Conservation (phyloP, 352 stramenopile species). For the Hyphochytrium catenoides region DNA sequence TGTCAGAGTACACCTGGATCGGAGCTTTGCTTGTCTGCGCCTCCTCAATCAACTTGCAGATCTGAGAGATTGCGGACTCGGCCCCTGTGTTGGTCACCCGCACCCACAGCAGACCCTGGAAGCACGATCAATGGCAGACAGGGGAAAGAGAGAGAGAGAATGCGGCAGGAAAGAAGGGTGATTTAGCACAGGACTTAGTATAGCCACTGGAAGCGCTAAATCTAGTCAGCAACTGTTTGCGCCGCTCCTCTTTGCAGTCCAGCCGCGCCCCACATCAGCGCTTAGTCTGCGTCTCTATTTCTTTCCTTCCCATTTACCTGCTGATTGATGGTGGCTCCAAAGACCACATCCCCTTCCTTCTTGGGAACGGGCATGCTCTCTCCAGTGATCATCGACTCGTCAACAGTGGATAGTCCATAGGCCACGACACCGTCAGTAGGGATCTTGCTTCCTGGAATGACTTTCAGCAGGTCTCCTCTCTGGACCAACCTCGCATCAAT, state of each 20-base stretch:
- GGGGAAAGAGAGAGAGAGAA: too few species aligned
- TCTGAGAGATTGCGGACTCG: constrained; percentile 36
- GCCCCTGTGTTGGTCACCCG: constrained; percentile 37
- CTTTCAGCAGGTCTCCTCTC: constrained; percentile 34
- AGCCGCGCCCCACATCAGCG: too few species aligned
- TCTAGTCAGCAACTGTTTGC: too few species aligned
- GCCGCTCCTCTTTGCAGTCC: too few species aligned
- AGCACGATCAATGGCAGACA: constrained; percentile 4
- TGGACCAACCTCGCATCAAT: constrained; percentile 60
- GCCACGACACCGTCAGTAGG: constrained; percentile 53
- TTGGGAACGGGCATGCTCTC: constrained; percentile 13
- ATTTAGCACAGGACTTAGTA: too few species aligned
- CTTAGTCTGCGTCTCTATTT: too few species aligned
- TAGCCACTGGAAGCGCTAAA: too few species aligned
- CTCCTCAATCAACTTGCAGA: constrained; percentile 12
- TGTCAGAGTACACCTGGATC: constrained; percentile 27
- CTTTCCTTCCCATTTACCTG: too few species aligned
- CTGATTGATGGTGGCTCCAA: constrained; percentile 32
- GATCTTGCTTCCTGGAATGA: constrained; percentile 39
- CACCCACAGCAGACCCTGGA: constrained; percentile 30
- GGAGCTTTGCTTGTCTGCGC: constrained; percentile 11
- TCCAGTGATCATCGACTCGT: constrained; percentile 14
- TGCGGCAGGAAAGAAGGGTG: too few species aligned
- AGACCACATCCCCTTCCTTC: constrained; percentile 38
- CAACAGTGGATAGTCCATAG: constrained; percentile 7